Conservation (phyloP, 2,329 filamentous ascomycete genomes). For the Fonsecaea multimorphosa region DNA sequence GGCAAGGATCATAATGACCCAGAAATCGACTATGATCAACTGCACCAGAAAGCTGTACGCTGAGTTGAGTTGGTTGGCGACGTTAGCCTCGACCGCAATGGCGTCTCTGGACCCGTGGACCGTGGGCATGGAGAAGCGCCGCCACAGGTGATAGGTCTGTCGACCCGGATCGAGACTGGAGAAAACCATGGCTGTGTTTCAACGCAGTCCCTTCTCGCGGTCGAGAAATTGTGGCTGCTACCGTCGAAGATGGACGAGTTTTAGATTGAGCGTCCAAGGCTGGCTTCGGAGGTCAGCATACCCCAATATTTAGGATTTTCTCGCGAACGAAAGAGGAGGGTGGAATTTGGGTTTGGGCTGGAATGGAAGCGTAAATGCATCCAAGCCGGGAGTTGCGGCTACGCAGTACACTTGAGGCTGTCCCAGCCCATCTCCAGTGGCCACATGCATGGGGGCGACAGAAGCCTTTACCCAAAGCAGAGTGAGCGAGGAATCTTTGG, state of each 20-base stretch:
- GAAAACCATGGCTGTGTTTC: conserved; percentile 12
- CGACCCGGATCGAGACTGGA: conserved; percentile 8
- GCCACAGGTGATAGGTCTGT: conserved; percentile 18
- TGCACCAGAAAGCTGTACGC: conserved; percentile 20
- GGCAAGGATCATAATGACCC: conserved; percentile 9
- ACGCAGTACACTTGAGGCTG: neutral
- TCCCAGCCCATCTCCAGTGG: neutral
- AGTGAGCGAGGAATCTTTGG: neutral
- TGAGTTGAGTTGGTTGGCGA: conserved; percentile 20
- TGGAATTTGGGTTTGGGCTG: neutral
- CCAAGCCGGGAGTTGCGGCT: neutral
- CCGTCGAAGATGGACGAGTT: neutral
- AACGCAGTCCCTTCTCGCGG: neutral
- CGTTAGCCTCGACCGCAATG: conserved; percentile 5
- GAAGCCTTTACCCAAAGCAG: conserved; percentile 4
- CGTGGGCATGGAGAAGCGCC: conserved; percentile 16
- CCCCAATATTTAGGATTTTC: neutral
- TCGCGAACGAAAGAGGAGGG: neutral
- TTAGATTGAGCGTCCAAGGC: conserved; percentile 5
- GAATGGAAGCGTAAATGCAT: neutral
- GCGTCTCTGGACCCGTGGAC: conserved; percentile 8
- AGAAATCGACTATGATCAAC: conserved; percentile 20
- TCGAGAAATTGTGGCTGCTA: neutral
- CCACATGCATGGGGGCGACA: neutral
- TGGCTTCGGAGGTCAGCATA: neutral